Evolutionary conservation across 768 basidiomycete genomes (phyloP), one percentile per base, ranked within the genome.

Genomic region (Leucogyrophana mollusca): DNA sequence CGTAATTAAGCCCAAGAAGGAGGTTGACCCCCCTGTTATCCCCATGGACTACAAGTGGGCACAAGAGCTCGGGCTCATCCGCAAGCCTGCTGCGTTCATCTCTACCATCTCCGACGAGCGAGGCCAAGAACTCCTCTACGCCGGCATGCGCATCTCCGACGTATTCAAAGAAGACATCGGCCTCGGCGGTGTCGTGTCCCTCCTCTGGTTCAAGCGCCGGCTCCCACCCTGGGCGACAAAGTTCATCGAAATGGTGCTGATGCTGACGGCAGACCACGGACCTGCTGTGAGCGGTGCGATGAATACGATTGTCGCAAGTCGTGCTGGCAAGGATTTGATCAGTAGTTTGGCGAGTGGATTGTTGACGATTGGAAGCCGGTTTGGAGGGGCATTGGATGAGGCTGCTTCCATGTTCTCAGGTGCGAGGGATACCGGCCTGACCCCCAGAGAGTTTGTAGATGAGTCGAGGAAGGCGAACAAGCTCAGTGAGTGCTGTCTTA

Each of bases 21-120:
- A 99, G 75, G 74, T 83, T 45, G 90, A 93, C 18, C 93, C 94
- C 4, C 95, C 95, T 9, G 84, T 89, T 47, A 97, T 98, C 64
- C 95, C 95, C n/a, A 97, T 98, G 92, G 95, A 99, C 73, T 99
- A 97, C 85, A 97, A 98, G 78, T 97, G 95, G 95, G 94, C 94
- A 27, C 91, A 94, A 73, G 93, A 96, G 73, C 85, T 97, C 45
- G 95, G 95, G 47, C 84, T 99, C 64, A 94, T 98, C 73, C 87
- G 95, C 65, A 98, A 97, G 73, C 96, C 94, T 16, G 94, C 95
- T 32, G 94, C 96, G 3, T 96, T 95, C 78, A 95, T 96, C 76
- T 96, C 94, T 24, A 96, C 96, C 55, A 99, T 98, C 72, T 96
- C 94, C 40, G 96, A 99, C 71, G 96, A 98, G 77, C 90, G 95